These are phyloP conservation scores for Ampelocalamus luodianensis DNA, from an alignment of 176 grass and related monocot species.

Conservation along the genomic window DNA sequence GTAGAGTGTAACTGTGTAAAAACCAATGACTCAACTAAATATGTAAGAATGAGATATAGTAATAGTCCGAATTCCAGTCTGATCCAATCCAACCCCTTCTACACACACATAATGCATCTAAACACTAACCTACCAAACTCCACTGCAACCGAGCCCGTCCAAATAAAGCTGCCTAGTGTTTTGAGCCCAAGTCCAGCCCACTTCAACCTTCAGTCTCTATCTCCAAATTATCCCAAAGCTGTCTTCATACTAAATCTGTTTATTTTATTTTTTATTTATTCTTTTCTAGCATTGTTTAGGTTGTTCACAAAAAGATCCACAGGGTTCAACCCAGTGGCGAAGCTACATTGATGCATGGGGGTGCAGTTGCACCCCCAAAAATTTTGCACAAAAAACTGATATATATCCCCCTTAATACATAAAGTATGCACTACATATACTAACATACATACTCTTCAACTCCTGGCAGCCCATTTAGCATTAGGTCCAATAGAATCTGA, in stretches of 20 bases:
- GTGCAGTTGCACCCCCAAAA: too few relatives aligned
- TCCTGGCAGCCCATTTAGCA: too few relatives aligned
- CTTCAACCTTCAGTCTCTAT: background rate
- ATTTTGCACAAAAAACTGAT: too few relatives aligned
- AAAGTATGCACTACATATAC: too few relatives aligned
- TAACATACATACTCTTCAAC: too few relatives aligned
- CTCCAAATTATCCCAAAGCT: background rate
- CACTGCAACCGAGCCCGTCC: background rate
- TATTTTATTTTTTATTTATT: background rate
- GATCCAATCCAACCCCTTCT: background rate
- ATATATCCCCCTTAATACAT: too few relatives aligned
- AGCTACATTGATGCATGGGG: too few relatives aligned
- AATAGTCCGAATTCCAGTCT: background rate
- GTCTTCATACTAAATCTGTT: background rate
- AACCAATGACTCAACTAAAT: background rate
- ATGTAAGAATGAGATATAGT: background rate
- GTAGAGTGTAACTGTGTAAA: background rate
- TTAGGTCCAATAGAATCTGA: too few relatives aligned
- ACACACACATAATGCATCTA: background rate
- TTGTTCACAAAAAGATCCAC: background rate
- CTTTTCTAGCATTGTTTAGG: background rate
- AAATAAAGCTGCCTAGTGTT: background rate
- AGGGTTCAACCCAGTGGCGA: background rate
- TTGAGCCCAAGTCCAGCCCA: background rate
- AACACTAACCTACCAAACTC: background rate